phyloP scores from a whole-genome alignment of 1,284 basidiomycete genomes.

The Marasmius oreades region DNA sequence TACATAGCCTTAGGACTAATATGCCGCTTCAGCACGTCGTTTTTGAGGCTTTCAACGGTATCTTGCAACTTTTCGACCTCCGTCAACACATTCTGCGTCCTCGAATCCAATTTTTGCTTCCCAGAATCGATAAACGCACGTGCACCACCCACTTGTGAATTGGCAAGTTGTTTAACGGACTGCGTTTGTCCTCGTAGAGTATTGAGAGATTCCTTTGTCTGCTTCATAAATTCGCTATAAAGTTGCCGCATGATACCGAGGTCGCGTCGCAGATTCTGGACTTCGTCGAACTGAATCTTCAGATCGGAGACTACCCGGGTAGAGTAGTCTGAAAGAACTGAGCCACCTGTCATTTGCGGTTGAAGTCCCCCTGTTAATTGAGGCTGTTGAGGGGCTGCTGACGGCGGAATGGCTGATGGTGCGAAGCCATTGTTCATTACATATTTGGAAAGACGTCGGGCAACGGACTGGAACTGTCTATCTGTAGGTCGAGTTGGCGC shows the following conservation, averaged over 20 bases:
- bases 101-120: conserved; percentile 84
- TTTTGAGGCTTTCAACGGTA: conserved; percentile 85
- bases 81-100: conserved; percentile 88
- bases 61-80: conserved; percentile 94
- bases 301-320: conserved; percentile 76
- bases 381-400: conserved; percentile 51
- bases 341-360: conserved; percentile 72
- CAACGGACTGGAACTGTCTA: conserved; percentile 65
- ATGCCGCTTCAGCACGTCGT: conserved; percentile 89
- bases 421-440: conserved; percentile 40
- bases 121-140: conserved; percentile 89
- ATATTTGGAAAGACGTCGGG: conserved; percentile 65
- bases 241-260: conserved; percentile 92
- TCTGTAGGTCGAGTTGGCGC: conserved; percentile 65
- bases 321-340: conserved; percentile 68
- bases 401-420: conserved; percentile 24
- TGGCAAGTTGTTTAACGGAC: conserved; percentile 83
- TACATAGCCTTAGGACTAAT: conserved; percentile 78
- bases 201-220: conserved; percentile 83
- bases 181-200: conserved; percentile 81
- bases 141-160: conserved; percentile 79
- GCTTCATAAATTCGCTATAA: conserved; percentile 89
- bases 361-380: conserved; percentile 57
- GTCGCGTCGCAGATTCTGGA: conserved; percentile 90
- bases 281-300: conserved; percentile 90